Conservation (phyloP, 2,329 filamentous ascomycete genomes). For the Colletotrichum sp. region DNA sequence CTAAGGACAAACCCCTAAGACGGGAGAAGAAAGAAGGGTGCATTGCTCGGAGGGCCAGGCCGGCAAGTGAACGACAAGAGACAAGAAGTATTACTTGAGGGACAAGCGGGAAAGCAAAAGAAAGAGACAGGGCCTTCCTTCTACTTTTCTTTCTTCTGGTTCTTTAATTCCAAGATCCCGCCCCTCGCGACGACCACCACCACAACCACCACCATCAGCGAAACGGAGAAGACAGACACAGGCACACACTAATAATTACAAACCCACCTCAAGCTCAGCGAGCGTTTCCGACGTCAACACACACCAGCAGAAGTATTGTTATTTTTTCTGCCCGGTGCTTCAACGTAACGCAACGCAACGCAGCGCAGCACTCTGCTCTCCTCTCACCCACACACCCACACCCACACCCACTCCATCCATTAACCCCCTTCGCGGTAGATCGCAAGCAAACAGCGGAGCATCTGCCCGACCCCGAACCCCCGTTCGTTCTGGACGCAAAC, state of each 20-base stretch:
- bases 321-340: background rate
- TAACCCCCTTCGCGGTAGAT: conserved; percentile 1
- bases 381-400: background rate
- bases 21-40: background rate
- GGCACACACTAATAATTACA: background rate
- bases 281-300: background rate
- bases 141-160: background rate
- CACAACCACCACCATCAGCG: background rate
- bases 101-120: background rate
- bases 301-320: background rate
- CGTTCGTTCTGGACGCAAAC: conserved; percentile 1
- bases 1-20: conserved; percentile 8
- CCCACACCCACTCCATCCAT: background rate
- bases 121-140: background rate
- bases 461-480: background rate
- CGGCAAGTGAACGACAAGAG: background rate
- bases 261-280: background rate
- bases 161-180: background rate
- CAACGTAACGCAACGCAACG: background rate
- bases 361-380: background rate
- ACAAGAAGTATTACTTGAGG: background rate
- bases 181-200: background rate
- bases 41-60: background rate
- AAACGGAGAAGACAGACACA: background rate
- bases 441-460: conserved; percentile 1